Evolutionary conservation across 371 early-diverging fungal species (phyloP).

Genomic region (Mucor piriformis): DNA sequence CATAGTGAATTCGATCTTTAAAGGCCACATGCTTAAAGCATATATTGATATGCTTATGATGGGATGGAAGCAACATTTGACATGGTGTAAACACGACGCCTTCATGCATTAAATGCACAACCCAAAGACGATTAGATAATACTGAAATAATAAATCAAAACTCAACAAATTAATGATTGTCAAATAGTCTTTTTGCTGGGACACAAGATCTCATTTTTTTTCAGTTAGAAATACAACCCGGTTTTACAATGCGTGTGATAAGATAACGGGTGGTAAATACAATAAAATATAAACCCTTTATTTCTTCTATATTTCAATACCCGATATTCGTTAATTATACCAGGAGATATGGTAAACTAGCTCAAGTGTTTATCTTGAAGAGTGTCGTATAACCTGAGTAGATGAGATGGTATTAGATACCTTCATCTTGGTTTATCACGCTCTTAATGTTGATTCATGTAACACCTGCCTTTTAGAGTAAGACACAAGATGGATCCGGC

Average conservation of each 20-base stretch:
- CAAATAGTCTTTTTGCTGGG: background rate
- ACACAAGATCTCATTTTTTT: slow-evolving; percentile 18
- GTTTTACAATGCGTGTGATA: slow-evolving; percentile 11
- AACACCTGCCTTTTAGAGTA: slow-evolving; percentile 8
- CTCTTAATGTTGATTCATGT: background rate
- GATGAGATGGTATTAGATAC: background rate
- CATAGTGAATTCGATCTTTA: background rate
- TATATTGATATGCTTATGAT: background rate
- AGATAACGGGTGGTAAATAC: slow-evolving; percentile 25
- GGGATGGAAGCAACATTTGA: background rate
- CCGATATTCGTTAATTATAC: background rate
- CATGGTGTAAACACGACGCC: background rate
- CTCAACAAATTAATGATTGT: background rate
- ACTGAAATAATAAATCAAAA: background rate
- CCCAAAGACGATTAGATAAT: background rate
- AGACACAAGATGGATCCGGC: slow-evolving; percentile 14
- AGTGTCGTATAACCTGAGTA: background rate
- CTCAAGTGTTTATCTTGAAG: too few relatives aligned
- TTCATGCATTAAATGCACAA: background rate
- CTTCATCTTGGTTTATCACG: background rate
- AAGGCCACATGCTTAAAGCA: slow-evolving; percentile 17
- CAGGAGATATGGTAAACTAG: background rate
- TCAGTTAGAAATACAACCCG: slow-evolving; percentile 1
- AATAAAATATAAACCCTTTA: background rate
- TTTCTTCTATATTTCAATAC: background rate